phyloP scores from a whole-genome alignment of 495 filamentous ascomycete genomes.

The Barbatosphaeria neglecta region DNA sequence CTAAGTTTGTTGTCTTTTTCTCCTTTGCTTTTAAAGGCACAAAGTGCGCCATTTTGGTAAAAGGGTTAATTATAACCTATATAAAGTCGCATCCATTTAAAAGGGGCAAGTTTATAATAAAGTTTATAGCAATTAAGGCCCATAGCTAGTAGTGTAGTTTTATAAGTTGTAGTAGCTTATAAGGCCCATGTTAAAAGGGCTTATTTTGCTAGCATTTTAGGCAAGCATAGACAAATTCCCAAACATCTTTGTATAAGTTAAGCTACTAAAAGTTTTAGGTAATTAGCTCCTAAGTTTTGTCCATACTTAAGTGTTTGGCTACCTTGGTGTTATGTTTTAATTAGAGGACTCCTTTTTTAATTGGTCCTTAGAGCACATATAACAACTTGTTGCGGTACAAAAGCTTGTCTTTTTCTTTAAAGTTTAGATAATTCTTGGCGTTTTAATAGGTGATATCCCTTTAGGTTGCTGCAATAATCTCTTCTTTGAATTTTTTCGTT shows the following conservation, averaged over 20 bases:
- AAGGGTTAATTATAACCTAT: too few species aligned
- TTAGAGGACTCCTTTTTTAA: too few species aligned
- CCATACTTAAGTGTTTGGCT: background rate
- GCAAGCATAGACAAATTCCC: background rate
- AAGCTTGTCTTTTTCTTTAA: background rate
- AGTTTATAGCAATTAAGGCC: background rate
- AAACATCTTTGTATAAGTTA: background rate
- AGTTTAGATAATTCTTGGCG: background rate
- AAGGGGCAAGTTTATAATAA: background rate
- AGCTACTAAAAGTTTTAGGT: background rate
- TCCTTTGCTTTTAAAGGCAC: background rate
- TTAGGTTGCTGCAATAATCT: too few species aligned
- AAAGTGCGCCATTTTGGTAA: background rate
- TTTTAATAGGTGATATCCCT: background rate
- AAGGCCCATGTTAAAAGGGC: background rate
- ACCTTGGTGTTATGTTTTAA: too few species aligned
- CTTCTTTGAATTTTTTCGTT: background rate
- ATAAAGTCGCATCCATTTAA: background rate
- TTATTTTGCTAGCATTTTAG: background rate
- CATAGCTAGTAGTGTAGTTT: background rate
- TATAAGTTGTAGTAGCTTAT: background rate
- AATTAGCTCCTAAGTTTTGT: background rate
- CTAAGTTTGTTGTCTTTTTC: background rate
- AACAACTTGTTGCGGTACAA: background rate
- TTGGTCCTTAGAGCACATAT: background rate